These are phyloP conservation scores for Proliferodiscus dingleyae DNA, from an alignment of 2,329 filamentous ascomycete genomes.

Conservation along the genomic window DNA sequence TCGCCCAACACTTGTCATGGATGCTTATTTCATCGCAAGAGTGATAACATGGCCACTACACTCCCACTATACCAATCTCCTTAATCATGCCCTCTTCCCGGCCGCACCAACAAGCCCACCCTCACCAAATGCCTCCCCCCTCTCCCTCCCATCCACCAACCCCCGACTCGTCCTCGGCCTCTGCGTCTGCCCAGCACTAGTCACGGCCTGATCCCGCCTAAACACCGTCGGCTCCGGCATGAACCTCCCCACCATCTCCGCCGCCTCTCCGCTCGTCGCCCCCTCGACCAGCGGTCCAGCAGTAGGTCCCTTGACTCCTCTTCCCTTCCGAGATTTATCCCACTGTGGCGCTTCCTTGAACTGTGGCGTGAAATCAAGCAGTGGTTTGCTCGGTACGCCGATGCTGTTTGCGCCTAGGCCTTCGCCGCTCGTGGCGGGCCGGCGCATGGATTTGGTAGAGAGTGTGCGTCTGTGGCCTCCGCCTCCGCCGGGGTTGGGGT, in stretches of 20 bases:
- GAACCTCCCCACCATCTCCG: conserved; percentile 11
- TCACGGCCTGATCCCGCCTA: conserved; percentile 19
- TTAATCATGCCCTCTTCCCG: neutral
- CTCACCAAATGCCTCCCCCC: conserved; percentile 13
- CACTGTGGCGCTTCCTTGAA: conserved; percentile 61
- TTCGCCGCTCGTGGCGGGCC: neutral
- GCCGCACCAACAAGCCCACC: conserved; percentile 11
- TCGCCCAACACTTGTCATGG: too few relatives aligned
- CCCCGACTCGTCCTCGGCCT: conserved; percentile 7
- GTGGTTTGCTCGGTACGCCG: conserved; percentile 51
- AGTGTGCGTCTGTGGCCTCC: conserved; percentile 20
- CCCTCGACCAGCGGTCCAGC: conserved; percentile 45
- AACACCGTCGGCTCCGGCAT: conserved; percentile 21
- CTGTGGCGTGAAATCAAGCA: conserved; percentile 62
- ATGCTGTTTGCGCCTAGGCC: conserved; percentile 10
- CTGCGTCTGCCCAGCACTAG: conserved; percentile 1
- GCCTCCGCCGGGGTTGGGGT: conserved; percentile 9
- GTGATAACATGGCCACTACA: too few relatives aligned
- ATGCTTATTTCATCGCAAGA: too few relatives aligned
- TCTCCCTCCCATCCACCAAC: conserved; percentile 2
- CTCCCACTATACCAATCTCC: too few relatives aligned
- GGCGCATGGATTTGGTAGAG: conserved; percentile 17
- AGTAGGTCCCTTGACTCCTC: conserved; percentile 38
- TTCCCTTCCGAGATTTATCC: conserved; percentile 47
- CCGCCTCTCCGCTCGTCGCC: conserved; percentile 30